phyloP scores from a whole-genome alignment of 1,139 yeast species.

The Pichia norvegensis region DNA sequence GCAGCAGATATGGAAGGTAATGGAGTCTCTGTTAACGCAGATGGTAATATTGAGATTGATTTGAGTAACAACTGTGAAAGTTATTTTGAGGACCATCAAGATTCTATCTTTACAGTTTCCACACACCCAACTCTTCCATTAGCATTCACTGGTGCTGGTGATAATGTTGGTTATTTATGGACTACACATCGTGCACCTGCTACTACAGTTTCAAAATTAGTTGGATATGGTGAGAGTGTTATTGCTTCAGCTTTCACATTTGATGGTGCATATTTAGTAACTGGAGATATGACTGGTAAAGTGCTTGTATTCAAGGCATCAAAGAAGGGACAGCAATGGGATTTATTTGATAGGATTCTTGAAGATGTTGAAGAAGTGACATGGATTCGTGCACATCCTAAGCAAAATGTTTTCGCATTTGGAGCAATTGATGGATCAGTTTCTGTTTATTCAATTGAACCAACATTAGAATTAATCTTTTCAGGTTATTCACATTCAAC shows the following conservation, averaged over 20 bases:
- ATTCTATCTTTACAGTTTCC: conserved; percentile 71
- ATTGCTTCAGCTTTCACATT: conserved; percentile 74
- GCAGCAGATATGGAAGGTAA: conserved; percentile 29
- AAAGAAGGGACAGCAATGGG: conserved; percentile 81
- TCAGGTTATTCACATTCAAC: conserved; percentile 73
- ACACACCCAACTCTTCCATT: conserved; percentile 72
- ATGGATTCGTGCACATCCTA: conserved; percentile 79
- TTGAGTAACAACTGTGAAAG: conserved; percentile 82
- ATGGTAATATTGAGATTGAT: conserved; percentile 48
- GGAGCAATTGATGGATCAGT: conserved; percentile 92
- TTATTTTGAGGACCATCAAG: conserved; percentile 82
- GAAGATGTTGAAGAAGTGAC: conserved; percentile 82
- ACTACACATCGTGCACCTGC: conserved; percentile 82
- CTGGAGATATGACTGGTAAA: conserved; percentile 94
- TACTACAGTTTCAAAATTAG: conserved; percentile 62
- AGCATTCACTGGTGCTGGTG: conserved; percentile 74
- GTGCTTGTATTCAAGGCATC: conserved; percentile 64
- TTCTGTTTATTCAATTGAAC: conserved; percentile 80
- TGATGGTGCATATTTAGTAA: conserved; percentile 72
- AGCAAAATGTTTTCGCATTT: conserved; percentile 75
- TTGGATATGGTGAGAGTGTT: conserved; percentile 82
- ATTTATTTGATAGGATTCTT: conserved; percentile 48
- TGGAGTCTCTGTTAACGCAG: conserved; percentile 30
- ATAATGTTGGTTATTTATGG: conserved; percentile 84
- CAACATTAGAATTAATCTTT: conserved; percentile 60